These are phyloP conservation scores for Phoma sp. DNA, from an alignment of 2,329 filamentous ascomycete genomes.

Conservation along the genomic window DNA sequence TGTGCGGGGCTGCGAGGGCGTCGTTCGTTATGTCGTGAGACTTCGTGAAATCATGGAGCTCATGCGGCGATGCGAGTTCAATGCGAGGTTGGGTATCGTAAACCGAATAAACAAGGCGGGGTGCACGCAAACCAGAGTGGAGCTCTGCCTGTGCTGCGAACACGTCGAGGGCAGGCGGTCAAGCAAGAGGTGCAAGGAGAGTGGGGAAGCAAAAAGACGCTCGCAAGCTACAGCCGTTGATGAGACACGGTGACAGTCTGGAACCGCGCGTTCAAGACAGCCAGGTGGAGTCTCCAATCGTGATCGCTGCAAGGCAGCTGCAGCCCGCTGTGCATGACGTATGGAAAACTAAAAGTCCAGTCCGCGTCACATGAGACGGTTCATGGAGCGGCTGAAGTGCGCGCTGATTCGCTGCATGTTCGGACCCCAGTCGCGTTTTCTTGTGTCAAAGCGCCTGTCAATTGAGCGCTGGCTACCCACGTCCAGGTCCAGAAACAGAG, in stretches of 20 bases:
- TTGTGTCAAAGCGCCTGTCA: constrained; percentile 11
- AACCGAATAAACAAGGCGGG: constrained; percentile 33
- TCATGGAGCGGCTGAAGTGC: constrained; percentile 24
- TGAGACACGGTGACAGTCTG: constrained; percentile 23
- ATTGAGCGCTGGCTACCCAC: background rate
- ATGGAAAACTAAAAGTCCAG: constrained; percentile 24
- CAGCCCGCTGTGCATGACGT: constrained; percentile 45
- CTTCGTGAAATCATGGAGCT: constrained; percentile 43
- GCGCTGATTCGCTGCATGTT: constrained; percentile 30
- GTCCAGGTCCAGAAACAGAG: too few relatives aligned
- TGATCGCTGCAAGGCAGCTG: constrained; percentile 44
- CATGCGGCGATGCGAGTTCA: constrained; percentile 23
- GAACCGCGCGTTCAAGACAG: constrained; percentile 31
- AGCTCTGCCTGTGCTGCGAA: constrained; percentile 21
- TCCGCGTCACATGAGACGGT: constrained; percentile 31
- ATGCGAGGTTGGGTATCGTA: constrained; percentile 32
- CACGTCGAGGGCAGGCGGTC: constrained; percentile 16
- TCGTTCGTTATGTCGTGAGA: constrained; percentile 37
- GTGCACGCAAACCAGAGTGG: constrained; percentile 12
- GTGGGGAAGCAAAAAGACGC: constrained; percentile 29
- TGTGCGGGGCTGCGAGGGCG: constrained; percentile 27
- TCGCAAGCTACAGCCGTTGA: constrained; percentile 22
- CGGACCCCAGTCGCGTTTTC: constrained; percentile 20
- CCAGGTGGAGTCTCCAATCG: constrained; percentile 22
- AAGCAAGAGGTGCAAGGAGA: constrained; percentile 23